Evolutionary conservation across 108 stramenopile species (phyloP).

Genomic region (Cylindrotheca closterium): DNA sequence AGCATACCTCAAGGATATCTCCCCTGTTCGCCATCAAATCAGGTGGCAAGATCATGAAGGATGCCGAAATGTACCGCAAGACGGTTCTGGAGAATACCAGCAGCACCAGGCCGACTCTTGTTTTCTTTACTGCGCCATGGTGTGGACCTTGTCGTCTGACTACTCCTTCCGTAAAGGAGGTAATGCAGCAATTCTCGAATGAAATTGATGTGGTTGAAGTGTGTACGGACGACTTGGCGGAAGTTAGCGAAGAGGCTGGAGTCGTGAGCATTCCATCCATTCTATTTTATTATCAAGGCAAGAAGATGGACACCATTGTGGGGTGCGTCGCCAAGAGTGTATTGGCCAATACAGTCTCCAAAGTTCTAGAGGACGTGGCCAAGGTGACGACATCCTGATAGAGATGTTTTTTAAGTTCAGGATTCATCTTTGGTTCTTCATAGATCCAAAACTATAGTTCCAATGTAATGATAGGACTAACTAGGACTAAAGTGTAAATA

Average conservation of each 20-base stretch:
- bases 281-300: conserved; percentile 64
- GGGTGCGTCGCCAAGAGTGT: conserved; percentile 85
- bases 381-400: too few species aligned
- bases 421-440: too few species aligned
- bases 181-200: conserved; percentile 66
- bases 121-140: conserved; percentile 84
- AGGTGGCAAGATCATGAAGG: conserved; percentile 61
- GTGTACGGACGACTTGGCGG: conserved; percentile 83
- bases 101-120: conserved; percentile 43
- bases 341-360: conserved; percentile 63
- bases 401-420: too few species aligned
- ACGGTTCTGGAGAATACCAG: conserved; percentile 39
- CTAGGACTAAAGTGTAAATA: too few species aligned
- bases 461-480: too few species aligned
- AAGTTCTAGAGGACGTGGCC: conserved; percentile 73
- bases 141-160: conserved; percentile 82
- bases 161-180: conserved; percentile 73
- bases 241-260: conserved; percentile 64
- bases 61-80: conserved; percentile 55
- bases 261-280: conserved; percentile 86
- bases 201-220: conserved; percentile 73
- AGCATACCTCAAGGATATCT: conserved; percentile 9
- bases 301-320: conserved; percentile 74
- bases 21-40: conserved; percentile 52
- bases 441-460: too few species aligned